Conservation (phyloP, 2,329 filamentous ascomycete genomes). For the Fusarium caatingaense region DNA sequence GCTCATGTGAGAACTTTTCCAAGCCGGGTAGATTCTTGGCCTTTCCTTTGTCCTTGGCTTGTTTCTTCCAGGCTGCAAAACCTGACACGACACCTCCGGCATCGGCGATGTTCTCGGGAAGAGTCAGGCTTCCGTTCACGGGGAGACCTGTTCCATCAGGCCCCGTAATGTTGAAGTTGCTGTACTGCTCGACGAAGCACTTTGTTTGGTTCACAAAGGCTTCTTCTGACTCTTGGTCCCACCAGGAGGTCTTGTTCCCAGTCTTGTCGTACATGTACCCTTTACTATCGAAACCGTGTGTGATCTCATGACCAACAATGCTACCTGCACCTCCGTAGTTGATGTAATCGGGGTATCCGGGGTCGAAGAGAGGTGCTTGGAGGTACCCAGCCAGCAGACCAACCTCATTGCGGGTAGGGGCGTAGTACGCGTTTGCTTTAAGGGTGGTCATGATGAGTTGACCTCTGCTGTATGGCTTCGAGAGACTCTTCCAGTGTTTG, state of each 20-base stretch:
- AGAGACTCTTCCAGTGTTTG: slow-evolving; percentile 67
- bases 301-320: slow-evolving; percentile 75
- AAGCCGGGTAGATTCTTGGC: slow-evolving; percentile 69
- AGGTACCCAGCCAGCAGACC: slow-evolving; percentile 71
- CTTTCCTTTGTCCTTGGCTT: slow-evolving; percentile 59
- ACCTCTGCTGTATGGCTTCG: slow-evolving; percentile 69
- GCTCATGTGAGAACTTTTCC: slow-evolving; percentile 71
- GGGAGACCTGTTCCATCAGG: slow-evolving; percentile 67
- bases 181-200: slow-evolving; percentile 77
- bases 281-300: slow-evolving; percentile 75
- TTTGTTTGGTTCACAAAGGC: slow-evolving; percentile 69
- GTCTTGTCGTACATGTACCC: slow-evolving; percentile 73
- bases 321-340: slow-evolving; percentile 77
- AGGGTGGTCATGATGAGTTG: slow-evolving; percentile 71
- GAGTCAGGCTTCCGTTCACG: slow-evolving; percentile 71
- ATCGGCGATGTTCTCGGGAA: slow-evolving; percentile 79
- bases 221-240: slow-evolving; percentile 68
- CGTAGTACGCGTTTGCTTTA: slow-evolving; percentile 75
- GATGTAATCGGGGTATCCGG: slow-evolving; percentile 71
- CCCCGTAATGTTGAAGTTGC: slow-evolving; percentile 67
- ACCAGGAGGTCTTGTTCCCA: slow-evolving; percentile 75
- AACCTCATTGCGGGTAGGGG: slow-evolving; percentile 73
- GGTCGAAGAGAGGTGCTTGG: slow-evolving; percentile 75
- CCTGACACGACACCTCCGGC: slow-evolving; percentile 73
- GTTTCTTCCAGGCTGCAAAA: slow-evolving; percentile 73